A percentile compares a stretch with the other conserved stretches of the same genome.
phyloP scores from a whole-genome alignment of 768 basidiomycete species.

The Tylopilus sp. region DNA sequence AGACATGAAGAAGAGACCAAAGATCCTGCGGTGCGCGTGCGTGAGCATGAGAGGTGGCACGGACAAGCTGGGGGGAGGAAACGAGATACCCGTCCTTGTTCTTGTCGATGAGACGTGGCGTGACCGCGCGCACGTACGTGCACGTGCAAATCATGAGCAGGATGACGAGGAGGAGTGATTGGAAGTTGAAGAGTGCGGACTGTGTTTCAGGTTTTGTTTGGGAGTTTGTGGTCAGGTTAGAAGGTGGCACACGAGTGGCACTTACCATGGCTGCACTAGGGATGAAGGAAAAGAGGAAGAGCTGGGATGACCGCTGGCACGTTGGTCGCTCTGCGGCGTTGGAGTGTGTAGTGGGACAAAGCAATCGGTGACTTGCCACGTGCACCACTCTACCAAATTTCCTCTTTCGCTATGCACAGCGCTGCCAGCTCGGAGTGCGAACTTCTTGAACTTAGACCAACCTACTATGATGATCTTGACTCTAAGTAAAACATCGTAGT shows the following conservation, averaged over 20 bases:
- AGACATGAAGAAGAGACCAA: constrained; percentile 92
- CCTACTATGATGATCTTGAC: too few relatives aligned
- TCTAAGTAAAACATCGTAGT: too few relatives aligned
- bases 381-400: not conserved
- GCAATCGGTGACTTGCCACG: not conserved
- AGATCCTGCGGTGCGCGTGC: constrained; percentile 53
- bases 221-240: constrained; percentile 1
- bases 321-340: not conserved
- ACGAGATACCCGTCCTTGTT: constrained; percentile 93
- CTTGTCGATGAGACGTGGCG: constrained; percentile 85
- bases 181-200: constrained; percentile 98
- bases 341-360: not conserved
- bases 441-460: too few relatives aligned
- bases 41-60: not conserved
- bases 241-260: not conserved
- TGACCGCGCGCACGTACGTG: constrained; percentile 89
- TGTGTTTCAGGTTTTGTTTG: constrained; percentile 22
- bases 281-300: not conserved
- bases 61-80: not conserved
- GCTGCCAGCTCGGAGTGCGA: too few relatives aligned
- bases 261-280: constrained; percentile 17
- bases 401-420: not conserved
- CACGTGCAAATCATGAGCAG: constrained; percentile 95
- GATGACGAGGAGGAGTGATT: constrained; percentile 90
- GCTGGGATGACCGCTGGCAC: not conserved